phyloP scores from a whole-genome alignment of 805 yeast genomes.

The Maudiozyma saulgeensis region DNA sequence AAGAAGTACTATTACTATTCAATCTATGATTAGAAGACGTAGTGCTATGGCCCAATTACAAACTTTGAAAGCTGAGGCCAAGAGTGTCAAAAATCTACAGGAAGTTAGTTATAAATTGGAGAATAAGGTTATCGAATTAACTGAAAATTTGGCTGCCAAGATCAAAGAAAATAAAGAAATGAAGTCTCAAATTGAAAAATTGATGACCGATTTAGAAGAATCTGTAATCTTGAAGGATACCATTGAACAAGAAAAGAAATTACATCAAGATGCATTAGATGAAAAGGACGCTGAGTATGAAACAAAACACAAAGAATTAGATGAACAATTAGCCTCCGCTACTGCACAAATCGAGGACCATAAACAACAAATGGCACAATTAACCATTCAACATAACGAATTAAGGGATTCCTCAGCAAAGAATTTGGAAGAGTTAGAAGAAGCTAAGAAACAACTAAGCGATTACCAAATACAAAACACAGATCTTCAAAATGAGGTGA shows the following conservation, averaged over 20 bases:
- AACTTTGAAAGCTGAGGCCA: slow-evolving; percentile 73
- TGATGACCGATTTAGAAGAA: slow-evolving; percentile 45
- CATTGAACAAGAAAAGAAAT: slow-evolving; percentile 46
- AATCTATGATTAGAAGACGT: slow-evolving; percentile 67
- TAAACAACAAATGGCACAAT: slow-evolving; percentile 47
- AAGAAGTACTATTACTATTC: slow-evolving; percentile 59
- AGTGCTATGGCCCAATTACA: slow-evolving; percentile 58
- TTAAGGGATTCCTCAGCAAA: slow-evolving; percentile 54
- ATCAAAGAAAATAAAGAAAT: slow-evolving; percentile 74
- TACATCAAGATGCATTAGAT: slow-evolving; percentile 39
- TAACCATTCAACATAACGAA: slow-evolving; percentile 50
- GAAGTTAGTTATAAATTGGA: slow-evolving; percentile 90
- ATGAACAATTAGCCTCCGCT: slow-evolving; percentile 45
- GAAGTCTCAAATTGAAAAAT: slow-evolving; percentile 45
- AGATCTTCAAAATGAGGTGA: slow-evolving; percentile 53
- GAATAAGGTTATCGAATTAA: slow-evolving; percentile 93
- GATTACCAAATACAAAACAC: slow-evolving; percentile 56
- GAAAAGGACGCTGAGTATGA: slow-evolving; percentile 39
- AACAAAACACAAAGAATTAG: slow-evolving; percentile 39
- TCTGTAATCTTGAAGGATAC: slow-evolving; percentile 44
- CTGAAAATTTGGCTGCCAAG: slow-evolving; percentile 71
- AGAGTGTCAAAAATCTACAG: slow-evolving; percentile 78
- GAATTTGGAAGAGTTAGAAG: slow-evolving; percentile 51
- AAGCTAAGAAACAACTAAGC: slow-evolving; percentile 48
- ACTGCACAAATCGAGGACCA: slow-evolving; percentile 51